Percentiles rank a stretch among this genome's conserved stretches.
These are phyloP conservation scores for Tolypocladium guangdongense DNA, from an alignment of 2,329 filamentous ascomycete species.

Conservation along the genomic window DNA sequence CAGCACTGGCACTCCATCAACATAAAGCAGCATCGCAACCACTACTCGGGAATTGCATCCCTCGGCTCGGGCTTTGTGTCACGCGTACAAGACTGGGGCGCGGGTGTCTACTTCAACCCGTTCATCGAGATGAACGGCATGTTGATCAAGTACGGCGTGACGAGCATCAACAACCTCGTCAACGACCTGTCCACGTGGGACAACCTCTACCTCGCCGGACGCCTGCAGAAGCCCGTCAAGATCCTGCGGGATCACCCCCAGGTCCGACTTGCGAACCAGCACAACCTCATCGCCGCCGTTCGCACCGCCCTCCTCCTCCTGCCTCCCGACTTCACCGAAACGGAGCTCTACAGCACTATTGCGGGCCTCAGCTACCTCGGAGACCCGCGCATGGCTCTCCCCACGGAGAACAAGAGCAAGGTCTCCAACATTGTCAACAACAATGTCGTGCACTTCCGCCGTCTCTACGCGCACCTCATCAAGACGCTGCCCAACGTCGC, in stretches of 20 bases:
- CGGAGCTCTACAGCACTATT: slow-evolving; percentile 81
- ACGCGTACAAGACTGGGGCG: slow-evolving; percentile 81
- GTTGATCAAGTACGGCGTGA: slow-evolving; percentile 95
- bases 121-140: slow-evolving; percentile 92
- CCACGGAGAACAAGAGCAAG: slow-evolving; percentile 84
- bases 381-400: slow-evolving; percentile 88
- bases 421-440: slow-evolving; percentile 88
- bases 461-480: slow-evolving; percentile 81
- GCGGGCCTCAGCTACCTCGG: slow-evolving; percentile 89
- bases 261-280: slow-evolving; percentile 88
- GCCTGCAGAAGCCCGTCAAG: slow-evolving; percentile 95
- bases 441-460: slow-evolving; percentile 84
- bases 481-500: slow-evolving; percentile 80
- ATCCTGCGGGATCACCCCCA: slow-evolving; percentile 89
- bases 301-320: slow-evolving; percentile 82
- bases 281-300: slow-evolving; percentile 86
- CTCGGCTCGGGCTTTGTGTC: slow-evolving; percentile 80
- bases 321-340: slow-evolving; percentile 74
- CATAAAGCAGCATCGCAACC: slow-evolving; percentile 73
- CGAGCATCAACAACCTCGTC: slow-evolving; percentile 83
- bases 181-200: slow-evolving; percentile 84
- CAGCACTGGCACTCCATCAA: slow-evolving; percentile 98
- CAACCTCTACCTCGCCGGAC: slow-evolving; percentile 89
- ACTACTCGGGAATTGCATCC: slow-evolving; percentile 79
- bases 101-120: slow-evolving; percentile 95